phyloP scores from a whole-genome alignment of 2,329 filamentous ascomycete species.

The Exophiala mesophila region DNA sequence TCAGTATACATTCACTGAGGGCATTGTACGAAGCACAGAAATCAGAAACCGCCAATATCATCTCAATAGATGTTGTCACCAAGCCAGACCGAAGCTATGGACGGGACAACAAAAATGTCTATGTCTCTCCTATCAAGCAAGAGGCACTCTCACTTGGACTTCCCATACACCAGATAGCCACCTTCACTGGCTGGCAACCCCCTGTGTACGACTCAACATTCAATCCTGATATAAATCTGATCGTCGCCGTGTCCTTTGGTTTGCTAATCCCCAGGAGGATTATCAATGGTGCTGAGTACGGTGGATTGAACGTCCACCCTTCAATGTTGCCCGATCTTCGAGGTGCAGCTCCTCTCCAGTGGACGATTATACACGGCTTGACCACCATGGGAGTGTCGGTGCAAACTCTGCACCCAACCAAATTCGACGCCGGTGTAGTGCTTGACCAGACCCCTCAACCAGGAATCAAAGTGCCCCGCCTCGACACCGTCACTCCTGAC shows the following conservation, averaged over 20 bases:
- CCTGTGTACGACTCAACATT: constrained; percentile 41
- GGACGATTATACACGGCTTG: constrained; percentile 65
- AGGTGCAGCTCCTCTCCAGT: constrained; percentile 81
- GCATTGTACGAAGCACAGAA: constrained; percentile 61
- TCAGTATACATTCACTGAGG: constrained; percentile 72
- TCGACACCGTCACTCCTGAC: constrained; percentile 53
- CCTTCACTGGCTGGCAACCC: constrained; percentile 75
- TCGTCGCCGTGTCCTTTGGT: constrained; percentile 92
- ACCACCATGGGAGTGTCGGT: constrained; percentile 69
- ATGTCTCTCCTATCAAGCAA: constrained; percentile 66
- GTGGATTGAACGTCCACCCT: constrained; percentile 89
- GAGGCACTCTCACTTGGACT: constrained; percentile 61
- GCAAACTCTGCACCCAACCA: constrained; percentile 72
- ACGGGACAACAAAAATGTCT: constrained; percentile 64
- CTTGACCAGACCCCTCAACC: constrained; percentile 63
- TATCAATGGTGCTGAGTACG: constrained; percentile 65
- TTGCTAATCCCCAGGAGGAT: constrained; percentile 78
- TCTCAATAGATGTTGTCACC: constrained; percentile 80
- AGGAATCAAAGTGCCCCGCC: constrained; percentile 48
- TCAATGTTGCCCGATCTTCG: constrained; percentile 72
- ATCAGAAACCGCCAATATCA: constrained; percentile 52
- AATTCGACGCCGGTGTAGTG: constrained; percentile 75
- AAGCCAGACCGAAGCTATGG: constrained; percentile 74
- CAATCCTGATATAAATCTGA: constrained; percentile 58
- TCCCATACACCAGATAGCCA: constrained; percentile 68